Conservation (phyloP, 1,284 basidiomycete genomes). For the Termitomyces sp. region DNA sequence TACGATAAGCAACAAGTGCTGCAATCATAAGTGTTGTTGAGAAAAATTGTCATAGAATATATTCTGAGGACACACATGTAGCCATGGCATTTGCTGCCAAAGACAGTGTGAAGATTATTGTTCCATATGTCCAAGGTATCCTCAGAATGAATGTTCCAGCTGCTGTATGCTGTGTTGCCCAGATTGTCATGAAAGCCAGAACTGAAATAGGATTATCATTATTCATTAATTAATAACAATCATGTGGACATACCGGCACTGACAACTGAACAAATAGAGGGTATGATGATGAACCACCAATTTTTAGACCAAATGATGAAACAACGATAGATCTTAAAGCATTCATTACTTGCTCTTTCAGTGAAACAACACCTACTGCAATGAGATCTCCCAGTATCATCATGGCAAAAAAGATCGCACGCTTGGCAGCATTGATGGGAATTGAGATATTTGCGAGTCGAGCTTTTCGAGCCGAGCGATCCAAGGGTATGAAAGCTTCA, state of each 20-base stretch:
- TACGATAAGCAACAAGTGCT: constrained; percentile 1
- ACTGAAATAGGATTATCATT: not conserved
- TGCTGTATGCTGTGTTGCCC: not conserved
- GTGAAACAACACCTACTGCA: not conserved
- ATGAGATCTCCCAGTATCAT: constrained; percentile 6
- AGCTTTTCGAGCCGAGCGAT: not conserved
- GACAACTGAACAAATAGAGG: not conserved
- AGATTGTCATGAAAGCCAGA: not conserved
- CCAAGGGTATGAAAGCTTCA: not conserved
- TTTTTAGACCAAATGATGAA: not conserved
- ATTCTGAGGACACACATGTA: not conserved
- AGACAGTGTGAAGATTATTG: not conserved
- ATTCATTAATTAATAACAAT: not conserved
- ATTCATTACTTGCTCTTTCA: not conserved
- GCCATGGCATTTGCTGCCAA: not conserved
- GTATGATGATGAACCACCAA: not conserved
- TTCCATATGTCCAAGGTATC: not conserved
- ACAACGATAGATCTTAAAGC: not conserved
- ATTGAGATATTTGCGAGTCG: not conserved
- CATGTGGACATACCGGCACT: not conserved
- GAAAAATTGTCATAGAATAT: not conserved
- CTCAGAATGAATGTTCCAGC: not conserved
- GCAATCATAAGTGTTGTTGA: no score
- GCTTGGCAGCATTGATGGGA: constrained; percentile 1
- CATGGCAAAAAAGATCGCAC: constrained; percentile 4